These are phyloP conservation scores for Sarcomyxa edulis DNA, from an alignment of 768 basidiomycete species.

Conservation along the genomic window DNA sequence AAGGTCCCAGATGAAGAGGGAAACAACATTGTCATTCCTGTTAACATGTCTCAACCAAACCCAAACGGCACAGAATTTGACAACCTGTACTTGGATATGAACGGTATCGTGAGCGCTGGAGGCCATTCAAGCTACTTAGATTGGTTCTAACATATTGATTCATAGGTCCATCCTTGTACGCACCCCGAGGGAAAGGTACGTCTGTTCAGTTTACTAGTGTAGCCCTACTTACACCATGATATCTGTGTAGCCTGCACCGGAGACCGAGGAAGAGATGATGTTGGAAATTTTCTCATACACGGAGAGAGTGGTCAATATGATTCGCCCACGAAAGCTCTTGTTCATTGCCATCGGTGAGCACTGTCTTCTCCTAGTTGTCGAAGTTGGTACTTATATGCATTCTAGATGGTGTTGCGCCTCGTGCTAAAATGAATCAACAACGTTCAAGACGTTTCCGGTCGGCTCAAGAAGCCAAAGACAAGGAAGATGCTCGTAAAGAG, in stretches of 20 bases:
- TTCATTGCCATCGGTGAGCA: constrained; percentile 96
- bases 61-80: constrained; percentile 97
- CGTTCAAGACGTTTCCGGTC: constrained; percentile 94
- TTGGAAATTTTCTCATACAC: constrained; percentile 95
- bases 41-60: constrained; percentile 77
- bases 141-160: constrained; percentile 4
- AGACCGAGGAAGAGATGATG: constrained; percentile 99
- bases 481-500: constrained; percentile 82
- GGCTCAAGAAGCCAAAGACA: constrained; percentile 91
- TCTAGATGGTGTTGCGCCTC: constrained; percentile 91
- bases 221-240: constrained; percentile 3
- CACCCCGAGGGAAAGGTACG: constrained; percentile 94
- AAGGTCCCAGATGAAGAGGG: constrained; percentile 66
- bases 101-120: constrained; percentile 78
- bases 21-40: constrained; percentile 60
- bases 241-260: constrained; percentile 73
- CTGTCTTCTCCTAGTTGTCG: background rate
- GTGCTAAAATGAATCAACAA: constrained; percentile 99
- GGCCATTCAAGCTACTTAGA: background rate
- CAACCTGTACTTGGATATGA: constrained; percentile 98
- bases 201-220: constrained; percentile 1
- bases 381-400: constrained; percentile 4
- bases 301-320: constrained; percentile 95
- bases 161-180: constrained; percentile 94
- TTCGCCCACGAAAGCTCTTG: constrained; percentile 88